Base-by-base conservation (phyloP, 2,329 filamentous ascomycete genomes). In the Tolypocladium sp. region DNA sequence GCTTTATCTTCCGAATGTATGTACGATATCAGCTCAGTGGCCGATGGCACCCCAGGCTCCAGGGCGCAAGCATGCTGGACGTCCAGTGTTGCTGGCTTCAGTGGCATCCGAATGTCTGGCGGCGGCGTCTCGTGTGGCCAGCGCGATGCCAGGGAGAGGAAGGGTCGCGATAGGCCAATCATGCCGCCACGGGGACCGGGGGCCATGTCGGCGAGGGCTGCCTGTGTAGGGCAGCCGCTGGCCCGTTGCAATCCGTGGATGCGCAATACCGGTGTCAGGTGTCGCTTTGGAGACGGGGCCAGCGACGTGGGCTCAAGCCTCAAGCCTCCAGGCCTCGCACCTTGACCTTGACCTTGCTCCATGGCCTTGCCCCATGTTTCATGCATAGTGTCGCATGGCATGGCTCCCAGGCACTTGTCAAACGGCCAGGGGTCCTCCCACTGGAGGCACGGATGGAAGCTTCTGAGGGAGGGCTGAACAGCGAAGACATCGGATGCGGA, bases 361-460 rank as follows among this genome's bases (percentile, higher is more conserved):
- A n/a, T 20, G 20, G 20, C 49, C 56, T 52, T 20, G 57, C 55
- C 44, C 57, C 61, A 52, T 57, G 59, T 62, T 62, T 60, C 59
- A 60, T 49, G 42, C 41, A 51, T 35, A 20, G 57, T 42, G 57
- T 59, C 55, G 56, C 58, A 58, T 44, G 55, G 52, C 51, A 46
- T 35, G 38, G 49, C 27, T 33, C 53, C 44, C 57, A 51, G 53
- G 56, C 58, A 62, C 49, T 60, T 27, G 56, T 62, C 60, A 62
- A 62, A 58, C 44, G 51, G 27, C 33, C 57, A 44, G 38, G 55
- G 55, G 55, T n/a, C 20, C 37, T 42, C 5, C 38, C 30, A 22
- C 30, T 37, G 30, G 49, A 53, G 49, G 30, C 49, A 35, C 49
- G 49, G 49, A 55, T 42, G 15, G 53, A 41, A 17, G 52, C n/a